These are phyloP conservation scores for Nymphaea thermarum DNA, from an alignment of 164 flowering plant genomes.

Conservation along the genomic window DNA sequence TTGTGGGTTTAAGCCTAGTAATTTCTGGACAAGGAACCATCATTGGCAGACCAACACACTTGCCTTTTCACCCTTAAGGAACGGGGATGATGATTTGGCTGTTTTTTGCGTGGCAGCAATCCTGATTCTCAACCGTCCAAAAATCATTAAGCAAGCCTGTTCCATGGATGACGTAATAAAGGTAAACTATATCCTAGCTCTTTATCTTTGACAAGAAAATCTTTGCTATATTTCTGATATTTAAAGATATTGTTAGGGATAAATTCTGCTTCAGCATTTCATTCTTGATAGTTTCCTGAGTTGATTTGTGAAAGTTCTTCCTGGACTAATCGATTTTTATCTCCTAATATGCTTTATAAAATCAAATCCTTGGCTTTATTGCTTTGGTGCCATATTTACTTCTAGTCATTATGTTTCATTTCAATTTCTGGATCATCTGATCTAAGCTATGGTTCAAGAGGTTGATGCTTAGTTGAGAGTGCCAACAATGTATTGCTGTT, in stretches of 20 bases:
- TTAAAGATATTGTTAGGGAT: not conserved
- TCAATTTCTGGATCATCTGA: too few relatives aligned
- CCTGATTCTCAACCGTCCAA: slow-evolving; percentile 63
- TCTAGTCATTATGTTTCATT: too few relatives aligned
- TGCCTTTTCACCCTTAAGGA: slow-evolving; percentile 29
- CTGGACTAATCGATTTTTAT: too few relatives aligned
- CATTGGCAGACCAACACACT: slow-evolving; percentile 21
- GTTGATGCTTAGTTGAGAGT: too few relatives aligned
- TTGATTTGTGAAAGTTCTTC: too few relatives aligned
- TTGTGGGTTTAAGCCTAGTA: slow-evolving; percentile 62
- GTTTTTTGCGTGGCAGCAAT: slow-evolving; percentile 85
- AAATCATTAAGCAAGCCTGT: slow-evolving; percentile 50
- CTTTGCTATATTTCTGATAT: not conserved
- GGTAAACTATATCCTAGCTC: slow-evolving; percentile 18
- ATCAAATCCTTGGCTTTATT: too few relatives aligned
- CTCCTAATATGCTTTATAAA: too few relatives aligned
- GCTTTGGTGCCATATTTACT: too few relatives aligned
- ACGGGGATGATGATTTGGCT: slow-evolving; percentile 62
- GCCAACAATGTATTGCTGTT: too few relatives aligned
- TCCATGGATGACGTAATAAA: slow-evolving; percentile 86
- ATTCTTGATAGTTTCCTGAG: too few relatives aligned
- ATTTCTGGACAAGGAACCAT: slow-evolving; percentile 52
- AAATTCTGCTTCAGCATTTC: not conserved
- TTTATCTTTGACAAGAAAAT: not conserved
- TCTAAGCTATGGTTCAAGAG: too few relatives aligned